Conservation (phyloP, 1,284 basidiomycete genomes). For the Ustilago vetiveriae region DNA sequence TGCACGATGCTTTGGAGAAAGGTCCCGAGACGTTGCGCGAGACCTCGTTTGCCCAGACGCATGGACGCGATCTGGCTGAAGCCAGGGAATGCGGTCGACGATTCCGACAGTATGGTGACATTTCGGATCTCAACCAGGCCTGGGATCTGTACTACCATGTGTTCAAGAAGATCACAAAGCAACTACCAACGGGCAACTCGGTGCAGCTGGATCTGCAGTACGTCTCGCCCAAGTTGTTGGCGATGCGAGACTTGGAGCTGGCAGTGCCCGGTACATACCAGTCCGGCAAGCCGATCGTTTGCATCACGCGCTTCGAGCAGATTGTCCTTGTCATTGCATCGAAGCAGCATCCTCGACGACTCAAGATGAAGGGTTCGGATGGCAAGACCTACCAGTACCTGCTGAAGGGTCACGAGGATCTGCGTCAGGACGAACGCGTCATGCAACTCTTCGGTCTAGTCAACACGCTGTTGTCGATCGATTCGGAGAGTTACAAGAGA, state of each 20-base stretch:
- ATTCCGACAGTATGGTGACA: conserved; percentile 85
- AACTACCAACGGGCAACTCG: conserved; percentile 86
- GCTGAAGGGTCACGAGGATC: conserved; percentile 97
- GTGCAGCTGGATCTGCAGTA: conserved; percentile 88
- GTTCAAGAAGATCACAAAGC: conserved; percentile 96
- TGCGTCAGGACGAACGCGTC: conserved; percentile 97
- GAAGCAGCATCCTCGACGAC: conserved; percentile 94
- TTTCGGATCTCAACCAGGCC: conserved; percentile 91
- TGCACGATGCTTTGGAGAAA: conserved; percentile 93
- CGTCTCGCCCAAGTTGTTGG: conserved; percentile 91
- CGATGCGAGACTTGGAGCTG: conserved; percentile 87
- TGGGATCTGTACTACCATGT: conserved; percentile 99
- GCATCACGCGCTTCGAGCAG: conserved; percentile 76
- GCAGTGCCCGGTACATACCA: conserved; percentile 98
- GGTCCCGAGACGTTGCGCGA: conserved; percentile 96
- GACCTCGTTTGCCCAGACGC: conserved; percentile 93
- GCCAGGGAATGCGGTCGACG: conserved; percentile 91
- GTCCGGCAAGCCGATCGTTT: conserved; percentile 84
- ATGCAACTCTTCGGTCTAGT: conserved; percentile 99
- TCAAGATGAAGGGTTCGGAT: conserved; percentile 89
- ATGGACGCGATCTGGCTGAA: conserved; percentile 90
- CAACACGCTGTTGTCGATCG: conserved; percentile 91
- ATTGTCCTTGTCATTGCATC: conserved; percentile 83
- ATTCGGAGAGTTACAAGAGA: conserved; percentile 94
- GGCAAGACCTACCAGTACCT: conserved; percentile 92